Conservation (phyloP, 1,284 basidiomycete species). For the Amylostereum areolatum region DNA sequence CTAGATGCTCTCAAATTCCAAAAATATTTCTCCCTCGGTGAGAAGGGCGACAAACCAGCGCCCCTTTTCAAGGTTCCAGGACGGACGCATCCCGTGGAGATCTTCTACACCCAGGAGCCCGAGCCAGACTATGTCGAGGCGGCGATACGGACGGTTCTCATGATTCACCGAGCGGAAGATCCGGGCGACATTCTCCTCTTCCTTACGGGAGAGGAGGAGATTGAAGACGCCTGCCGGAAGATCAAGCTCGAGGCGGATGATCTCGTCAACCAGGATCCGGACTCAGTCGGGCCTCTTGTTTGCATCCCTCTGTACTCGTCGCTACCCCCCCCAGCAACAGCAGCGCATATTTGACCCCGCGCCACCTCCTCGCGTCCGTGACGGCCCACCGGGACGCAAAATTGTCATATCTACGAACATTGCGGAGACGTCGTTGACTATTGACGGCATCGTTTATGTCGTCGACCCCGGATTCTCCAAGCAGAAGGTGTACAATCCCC, state of each 20-base stretch:
- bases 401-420: constrained; percentile 97
- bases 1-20: constrained; percentile 97
- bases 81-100: constrained; percentile 93
- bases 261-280: constrained; percentile 61
- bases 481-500: constrained; percentile 96
- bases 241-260: constrained; percentile 89
- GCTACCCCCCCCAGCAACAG: constrained; percentile 88
- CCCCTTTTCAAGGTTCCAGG: constrained; percentile 96
- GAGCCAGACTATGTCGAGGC: constrained; percentile 98
- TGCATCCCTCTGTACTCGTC: constrained; percentile 94
- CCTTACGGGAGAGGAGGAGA: constrained; percentile 98
- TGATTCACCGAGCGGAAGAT: constrained; percentile 96
- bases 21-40: constrained; percentile 81
- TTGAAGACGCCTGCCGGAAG: constrained; percentile 94
- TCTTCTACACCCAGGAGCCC: constrained; percentile 94
- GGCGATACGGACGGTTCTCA: constrained; percentile 92
- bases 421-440: constrained; percentile 96
- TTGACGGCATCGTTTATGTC: constrained; percentile 98
- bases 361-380: constrained; percentile 55
- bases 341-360: constrained; percentile 93
- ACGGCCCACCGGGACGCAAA: constrained; percentile 85
- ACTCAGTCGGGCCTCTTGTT: constrained; percentile 78
- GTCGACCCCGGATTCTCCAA: constrained; percentile 98
- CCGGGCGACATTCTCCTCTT: constrained; percentile 93
- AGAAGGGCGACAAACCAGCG: constrained; percentile 43